Evolutionary conservation across 2,329 filamentous ascomycete genomes (phyloP).

Genomic region (Fusarium humuli): DNA sequence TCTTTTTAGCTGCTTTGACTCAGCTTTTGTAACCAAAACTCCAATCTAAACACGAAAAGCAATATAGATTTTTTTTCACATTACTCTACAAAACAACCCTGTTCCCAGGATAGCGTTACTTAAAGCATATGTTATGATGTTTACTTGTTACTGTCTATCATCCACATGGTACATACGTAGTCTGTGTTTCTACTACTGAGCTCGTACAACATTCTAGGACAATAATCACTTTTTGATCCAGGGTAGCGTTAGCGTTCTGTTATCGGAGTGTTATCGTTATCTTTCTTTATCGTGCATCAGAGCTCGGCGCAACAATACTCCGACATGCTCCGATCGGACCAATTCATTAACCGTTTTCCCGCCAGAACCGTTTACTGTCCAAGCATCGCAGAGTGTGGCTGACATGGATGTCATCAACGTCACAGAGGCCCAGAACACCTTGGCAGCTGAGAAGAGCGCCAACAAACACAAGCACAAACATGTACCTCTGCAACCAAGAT

Average conservation of each 20-base stretch:
- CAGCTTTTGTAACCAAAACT: too few species aligned
- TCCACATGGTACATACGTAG: too few species aligned
- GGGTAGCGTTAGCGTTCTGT: not conserved
- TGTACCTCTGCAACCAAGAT: not conserved
- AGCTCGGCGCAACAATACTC: not conserved
- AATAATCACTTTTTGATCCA: not conserved
- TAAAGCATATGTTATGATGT: too few species aligned
- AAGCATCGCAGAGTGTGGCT: not conserved
- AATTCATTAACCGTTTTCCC: not conserved
- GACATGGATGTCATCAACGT: not conserved
- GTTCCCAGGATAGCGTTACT: too few species aligned
- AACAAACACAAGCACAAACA: not conserved
- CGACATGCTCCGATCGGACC: not conserved
- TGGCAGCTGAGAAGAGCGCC: not conserved
- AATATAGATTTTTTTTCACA: too few species aligned
- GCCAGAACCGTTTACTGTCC: not conserved
- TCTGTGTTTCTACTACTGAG: too few species aligned
- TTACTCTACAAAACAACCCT: too few species aligned
- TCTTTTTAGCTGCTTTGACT: too few species aligned
- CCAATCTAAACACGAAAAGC: too few species aligned
- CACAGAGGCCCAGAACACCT: not conserved
- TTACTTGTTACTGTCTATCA: too few species aligned
- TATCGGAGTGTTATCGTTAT: not conserved
- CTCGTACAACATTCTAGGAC: too few species aligned
- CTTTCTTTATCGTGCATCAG: not conserved